phyloP scores from a whole-genome alignment of 345 rosid genomes.

The Gossypium arboreum region DNA sequence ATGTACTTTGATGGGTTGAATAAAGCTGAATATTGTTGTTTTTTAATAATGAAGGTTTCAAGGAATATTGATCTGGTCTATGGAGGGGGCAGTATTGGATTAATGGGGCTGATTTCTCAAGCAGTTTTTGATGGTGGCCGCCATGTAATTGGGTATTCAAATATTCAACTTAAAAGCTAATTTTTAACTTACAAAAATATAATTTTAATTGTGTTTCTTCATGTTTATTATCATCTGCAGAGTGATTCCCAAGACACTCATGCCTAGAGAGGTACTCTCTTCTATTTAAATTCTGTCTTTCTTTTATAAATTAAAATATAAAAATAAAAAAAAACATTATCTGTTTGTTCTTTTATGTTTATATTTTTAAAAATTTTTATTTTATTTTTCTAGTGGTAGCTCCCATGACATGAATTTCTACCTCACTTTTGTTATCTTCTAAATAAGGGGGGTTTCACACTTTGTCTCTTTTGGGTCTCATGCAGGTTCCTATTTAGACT shows the following conservation, averaged over 20 bases:
- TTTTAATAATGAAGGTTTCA: constrained; percentile 43
- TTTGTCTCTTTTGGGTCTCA: constrained; percentile 31
- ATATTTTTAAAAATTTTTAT: neutral
- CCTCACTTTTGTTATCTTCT: constrained; percentile 58
- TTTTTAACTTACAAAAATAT: neutral
- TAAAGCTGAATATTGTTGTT: neutral
- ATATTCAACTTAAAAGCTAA: neutral
- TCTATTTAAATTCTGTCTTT: constrained; percentile 11
- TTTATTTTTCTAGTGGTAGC: constrained; percentile 30
- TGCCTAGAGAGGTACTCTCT: constrained; percentile 64
- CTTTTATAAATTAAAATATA: too few relatives aligned
- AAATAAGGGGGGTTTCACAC: constrained; percentile 24
- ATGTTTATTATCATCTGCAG: constrained; percentile 33
- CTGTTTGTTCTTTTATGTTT: too few relatives aligned
- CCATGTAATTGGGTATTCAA: constrained; percentile 74
- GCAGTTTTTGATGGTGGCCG: constrained; percentile 83
- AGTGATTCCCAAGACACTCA: constrained; percentile 69
- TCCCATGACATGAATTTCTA: constrained; percentile 38
- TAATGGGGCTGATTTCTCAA: constrained; percentile 90
- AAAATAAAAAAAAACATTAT: too few relatives aligned
- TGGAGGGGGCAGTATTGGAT: constrained; percentile 93
- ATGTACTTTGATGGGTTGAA: neutral
- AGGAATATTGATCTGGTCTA: constrained; percentile 88
- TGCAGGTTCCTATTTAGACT: constrained; percentile 28
- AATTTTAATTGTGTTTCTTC: neutral